Evolutionary conservation across 306 rosid genomes (phyloP), one percentile per base, ranked within the genome.

Genomic region (Oemleria cerasiformis): DNA sequence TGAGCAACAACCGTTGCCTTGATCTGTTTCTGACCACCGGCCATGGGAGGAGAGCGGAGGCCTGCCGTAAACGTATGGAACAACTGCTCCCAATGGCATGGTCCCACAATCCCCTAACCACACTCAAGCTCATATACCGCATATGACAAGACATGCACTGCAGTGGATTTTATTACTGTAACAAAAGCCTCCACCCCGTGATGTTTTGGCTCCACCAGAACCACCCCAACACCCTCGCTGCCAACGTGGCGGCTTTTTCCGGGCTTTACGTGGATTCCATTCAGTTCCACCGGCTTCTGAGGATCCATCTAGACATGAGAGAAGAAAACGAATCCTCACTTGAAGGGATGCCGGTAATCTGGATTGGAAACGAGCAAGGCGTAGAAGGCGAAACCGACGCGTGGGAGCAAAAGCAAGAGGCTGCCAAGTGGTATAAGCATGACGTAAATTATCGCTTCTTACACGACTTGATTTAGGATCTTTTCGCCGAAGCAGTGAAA

Each of bases 71-170:
- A 0, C 38, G 48, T 3, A 16, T 89, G 58, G 10, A 43, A 4
- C 10, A 56, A 0, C 75, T 79, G 34, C 86, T 85, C 38, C 21
- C 63, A 5, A 40, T 57, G n/a, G 71, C 92, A 0, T 83, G 88
- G 92, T 66, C 77, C 6, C 83, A 79, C 38, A 10, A 82, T 67
- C 81, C 92, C 1, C 47, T 83, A 43, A 84, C 84, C 67, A 14
- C 90, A 19, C 89, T 90, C 73, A 84, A 90, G 73, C 85, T 85
- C 36, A n/a, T n/a, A n/a, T n/a, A n/a, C n/a, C n/a, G n/a, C n/a
- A n/a, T n/a, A n/a, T n/a, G n/a, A n/a, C n/a, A n/a, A n/a, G n/a
- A n/a, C n/a, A n/a, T n/a, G n/a, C n/a, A n/a, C n/a, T n/a, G n/a
- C n/a, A n/a, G n/a, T n/a, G n/a, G n/a, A n/a, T n/a, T n/a, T n/a